These are phyloP conservation scores for Jackrogersella multiformis DNA, from an alignment of 495 filamentous ascomycete genomes.

Conservation along the genomic window DNA sequence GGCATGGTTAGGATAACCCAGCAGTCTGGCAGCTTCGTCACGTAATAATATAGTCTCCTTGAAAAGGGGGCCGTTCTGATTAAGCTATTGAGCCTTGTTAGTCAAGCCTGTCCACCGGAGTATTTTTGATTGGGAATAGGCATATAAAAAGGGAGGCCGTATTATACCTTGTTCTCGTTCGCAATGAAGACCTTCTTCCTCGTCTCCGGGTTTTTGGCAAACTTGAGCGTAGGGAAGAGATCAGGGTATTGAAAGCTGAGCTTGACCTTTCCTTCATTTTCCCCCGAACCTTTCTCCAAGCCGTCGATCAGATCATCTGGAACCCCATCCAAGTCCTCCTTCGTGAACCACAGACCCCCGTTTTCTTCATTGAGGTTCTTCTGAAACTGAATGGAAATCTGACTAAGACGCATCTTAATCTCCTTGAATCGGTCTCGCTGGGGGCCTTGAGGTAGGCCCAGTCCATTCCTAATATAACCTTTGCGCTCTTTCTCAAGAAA, in stretches of 20 bases:
- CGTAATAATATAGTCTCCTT: constrained; percentile 85
- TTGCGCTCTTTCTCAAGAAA: constrained; percentile 68
- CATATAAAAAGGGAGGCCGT: background rate
- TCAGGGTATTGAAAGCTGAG: constrained; percentile 72
- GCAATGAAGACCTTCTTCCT: constrained; percentile 65
- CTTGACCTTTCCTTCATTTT: constrained; percentile 68
- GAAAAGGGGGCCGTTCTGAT: constrained; percentile 87
- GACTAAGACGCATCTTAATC: constrained; percentile 69
- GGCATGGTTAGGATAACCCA: constrained; percentile 93
- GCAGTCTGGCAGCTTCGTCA: constrained; percentile 89
- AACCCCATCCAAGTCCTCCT: constrained; percentile 66
- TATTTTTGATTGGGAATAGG: background rate
- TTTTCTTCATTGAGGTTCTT: constrained; percentile 72
- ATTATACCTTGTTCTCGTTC: constrained; percentile 65
- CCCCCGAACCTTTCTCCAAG: constrained; percentile 75
- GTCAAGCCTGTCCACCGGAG: background rate
- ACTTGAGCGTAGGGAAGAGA: constrained; percentile 68
- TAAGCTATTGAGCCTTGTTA: constrained; percentile 60
- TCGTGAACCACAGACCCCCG: constrained; percentile 67
- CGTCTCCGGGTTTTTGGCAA: constrained; percentile 63
- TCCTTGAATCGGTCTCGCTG: constrained; percentile 70
- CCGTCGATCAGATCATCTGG: constrained; percentile 63
- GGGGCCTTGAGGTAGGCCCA: constrained; percentile 62
- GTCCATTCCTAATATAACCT: constrained; percentile 64
- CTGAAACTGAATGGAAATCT: constrained; percentile 65